These are phyloP conservation scores for Entoloma clypeatum DNA, from an alignment of 1,284 basidiomycete genomes.

Conservation along the genomic window DNA sequence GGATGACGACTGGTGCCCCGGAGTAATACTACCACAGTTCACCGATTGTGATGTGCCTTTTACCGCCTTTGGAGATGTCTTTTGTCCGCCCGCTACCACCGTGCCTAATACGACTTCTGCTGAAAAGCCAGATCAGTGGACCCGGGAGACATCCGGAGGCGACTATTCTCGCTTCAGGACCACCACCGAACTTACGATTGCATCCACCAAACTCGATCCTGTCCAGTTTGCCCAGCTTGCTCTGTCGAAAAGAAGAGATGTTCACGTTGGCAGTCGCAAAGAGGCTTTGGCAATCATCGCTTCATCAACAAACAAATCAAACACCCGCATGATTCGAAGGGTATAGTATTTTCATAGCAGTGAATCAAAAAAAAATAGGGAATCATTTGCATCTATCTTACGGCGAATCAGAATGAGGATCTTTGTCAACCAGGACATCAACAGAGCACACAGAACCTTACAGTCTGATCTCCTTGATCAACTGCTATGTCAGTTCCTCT, in stretches of 20 bases:
- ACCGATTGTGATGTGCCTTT: slow-evolving; percentile 17
- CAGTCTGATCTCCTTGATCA: too few relatives aligned
- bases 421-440: too few relatives aligned
- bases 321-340: slow-evolving; percentile 6
- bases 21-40: slow-evolving; percentile 18
- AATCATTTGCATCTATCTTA: too few relatives aligned
- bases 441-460: too few relatives aligned
- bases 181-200: slow-evolving; percentile 21
- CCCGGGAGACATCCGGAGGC: slow-evolving; percentile 39
- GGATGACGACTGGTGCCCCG: slow-evolving; percentile 19
- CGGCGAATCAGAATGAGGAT: too few relatives aligned
- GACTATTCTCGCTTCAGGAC: slow-evolving; percentile 46
- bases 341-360: too few relatives aligned
- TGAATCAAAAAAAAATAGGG: too few relatives aligned
- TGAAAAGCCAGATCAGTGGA: slow-evolving; percentile 8
- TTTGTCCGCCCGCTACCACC: slow-evolving; percentile 13
- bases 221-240: slow-evolving; percentile 38
- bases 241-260: slow-evolving; percentile 41
- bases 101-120: slow-evolving; percentile 1
- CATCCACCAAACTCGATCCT: slow-evolving; percentile 33
- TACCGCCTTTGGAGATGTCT: slow-evolving; percentile 20
- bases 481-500: too few relatives aligned
- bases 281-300: slow-evolving; percentile 31
- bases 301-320: slow-evolving; percentile 10
- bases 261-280: slow-evolving; percentile 33